Evolutionary conservation across 2,329 filamentous ascomycete species (phyloP), one percentile per base, ranked within the genome.

Genomic region (Epichloe sylvatica): DNA sequence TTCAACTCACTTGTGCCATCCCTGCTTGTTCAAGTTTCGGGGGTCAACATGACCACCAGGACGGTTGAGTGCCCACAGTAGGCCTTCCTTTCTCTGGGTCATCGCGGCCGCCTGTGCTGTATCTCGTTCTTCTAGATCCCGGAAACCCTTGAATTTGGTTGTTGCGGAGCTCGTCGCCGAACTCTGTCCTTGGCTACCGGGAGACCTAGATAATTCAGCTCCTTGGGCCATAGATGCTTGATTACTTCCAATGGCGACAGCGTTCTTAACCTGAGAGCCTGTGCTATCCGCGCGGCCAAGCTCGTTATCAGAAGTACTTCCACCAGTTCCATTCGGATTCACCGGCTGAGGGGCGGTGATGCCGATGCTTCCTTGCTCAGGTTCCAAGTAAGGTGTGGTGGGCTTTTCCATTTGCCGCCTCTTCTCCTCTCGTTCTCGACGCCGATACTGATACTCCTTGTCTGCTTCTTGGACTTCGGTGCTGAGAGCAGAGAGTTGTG

Each of bases 361-460:
- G 50, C 59, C 63, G 6, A 70, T 64, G 51, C 72, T 68, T 19
- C 75, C 65, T 46, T 74, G 75, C 48, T 88, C 84, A 9, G 83
- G 80, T 57, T 90, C 86, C 43, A 79, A 73, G 61, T 85, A 86
- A 8, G 76, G 71, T 49, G 81, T 81, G 53, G 84, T 90, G 64
- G 83, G 91, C 70, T 92, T 96, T 66, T 98, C 92, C 12, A 98
- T 70, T 17, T 85, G 78, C 49, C 92, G 78, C 50, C 94, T 78
- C 70, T 97, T 96, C 67, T 97, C 92, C 64, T 98, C 92, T 39
- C 92, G 78, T 63, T 97, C 92, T n/a, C 87, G 87, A 47, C 90
- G 77, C 62, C 95, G 88, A 52, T 97, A 87, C 61, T 96, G 89
- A 62, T 92, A 98, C 61, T 97, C 91, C 65, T 97, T 96, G 64